Percentiles rank a stretch among this genome's conserved stretches.
Conservation (phyloP, 768 basidiomycete genomes). For the Auricularia cornea region DNA sequence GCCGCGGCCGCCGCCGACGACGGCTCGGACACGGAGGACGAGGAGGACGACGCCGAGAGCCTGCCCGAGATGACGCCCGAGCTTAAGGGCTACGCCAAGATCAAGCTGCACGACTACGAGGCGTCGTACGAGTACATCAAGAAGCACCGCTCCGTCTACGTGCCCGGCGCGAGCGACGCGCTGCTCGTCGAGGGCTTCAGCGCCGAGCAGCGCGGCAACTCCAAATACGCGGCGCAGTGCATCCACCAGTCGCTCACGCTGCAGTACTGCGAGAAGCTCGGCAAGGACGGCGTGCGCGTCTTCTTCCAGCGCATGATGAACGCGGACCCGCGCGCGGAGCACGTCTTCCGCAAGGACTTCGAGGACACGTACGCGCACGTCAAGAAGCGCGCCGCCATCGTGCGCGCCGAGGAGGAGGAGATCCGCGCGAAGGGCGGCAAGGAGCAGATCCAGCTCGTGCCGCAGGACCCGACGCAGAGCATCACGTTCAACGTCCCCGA, state of each 20-base stretch:
- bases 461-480: constrained; percentile 64
- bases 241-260: too few relatives aligned
- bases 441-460: constrained; percentile 93
- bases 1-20: constrained; percentile 16
- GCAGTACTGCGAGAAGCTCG: too few relatives aligned
- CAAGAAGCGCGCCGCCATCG: constrained; percentile 58
- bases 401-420: constrained; percentile 47
- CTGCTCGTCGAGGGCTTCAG: too few relatives aligned
- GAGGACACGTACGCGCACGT: constrained; percentile 81
- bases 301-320: too few relatives aligned
- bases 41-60: constrained; percentile 48
- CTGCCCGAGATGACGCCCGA: constrained; percentile 75
- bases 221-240: too few relatives aligned
- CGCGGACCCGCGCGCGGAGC: too few relatives aligned
- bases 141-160: constrained; percentile 73
- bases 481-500: constrained; percentile 92
- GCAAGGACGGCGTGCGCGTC: too few relatives aligned
- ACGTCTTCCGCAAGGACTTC: too few relatives aligned
- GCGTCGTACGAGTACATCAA: constrained; percentile 82
- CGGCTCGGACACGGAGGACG: constrained; percentile 25
- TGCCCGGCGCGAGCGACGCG: constrained; percentile 83
- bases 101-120: constrained; percentile 66
- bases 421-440: constrained; percentile 29
- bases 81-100: constrained; percentile 65
- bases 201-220: too few relatives aligned